phyloP scores from a whole-genome alignment of 768 basidiomycete species.

The Phylloporus sp. region DNA sequence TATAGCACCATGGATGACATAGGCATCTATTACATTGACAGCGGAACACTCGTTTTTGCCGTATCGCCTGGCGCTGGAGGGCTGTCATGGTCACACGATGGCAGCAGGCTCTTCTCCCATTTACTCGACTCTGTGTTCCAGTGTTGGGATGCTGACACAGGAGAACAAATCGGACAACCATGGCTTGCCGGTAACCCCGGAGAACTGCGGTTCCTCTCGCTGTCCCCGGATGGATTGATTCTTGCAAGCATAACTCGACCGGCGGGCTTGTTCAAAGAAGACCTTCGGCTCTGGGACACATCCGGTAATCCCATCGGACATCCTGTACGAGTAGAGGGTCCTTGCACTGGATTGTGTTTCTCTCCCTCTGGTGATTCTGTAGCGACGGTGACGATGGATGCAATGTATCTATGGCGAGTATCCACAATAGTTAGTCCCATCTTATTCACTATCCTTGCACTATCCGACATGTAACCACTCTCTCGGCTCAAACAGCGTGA shows the following conservation, averaged over 20 bases:
- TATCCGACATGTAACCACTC: too few species aligned
- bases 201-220: not conserved
- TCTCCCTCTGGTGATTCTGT: not conserved
- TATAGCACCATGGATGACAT: not conserved
- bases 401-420: not conserved
- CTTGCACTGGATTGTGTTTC: not conserved
- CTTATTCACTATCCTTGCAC: too few species aligned
- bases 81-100: constrained; percentile 12
- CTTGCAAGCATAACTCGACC: not conserved
- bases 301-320: not conserved
- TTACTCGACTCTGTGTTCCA: not conserved
- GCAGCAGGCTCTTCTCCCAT: constrained; percentile 6
- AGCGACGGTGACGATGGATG: not conserved
- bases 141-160: constrained; percentile 5
- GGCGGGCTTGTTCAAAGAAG: not conserved
- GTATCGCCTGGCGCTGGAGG: too few species aligned
- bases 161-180: too few species aligned
- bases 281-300: not conserved
- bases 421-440: not conserved
- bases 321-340: not conserved
- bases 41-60: not conserved
- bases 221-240: not conserved
- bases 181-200: constrained; percentile 19
- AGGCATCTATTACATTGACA: not conserved
- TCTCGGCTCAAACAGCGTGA: too few species aligned